These are phyloP conservation scores for Phytopythium chamaehyphon DNA, from an alignment of 352 stramenopile genomes.

Conservation along the genomic window DNA sequence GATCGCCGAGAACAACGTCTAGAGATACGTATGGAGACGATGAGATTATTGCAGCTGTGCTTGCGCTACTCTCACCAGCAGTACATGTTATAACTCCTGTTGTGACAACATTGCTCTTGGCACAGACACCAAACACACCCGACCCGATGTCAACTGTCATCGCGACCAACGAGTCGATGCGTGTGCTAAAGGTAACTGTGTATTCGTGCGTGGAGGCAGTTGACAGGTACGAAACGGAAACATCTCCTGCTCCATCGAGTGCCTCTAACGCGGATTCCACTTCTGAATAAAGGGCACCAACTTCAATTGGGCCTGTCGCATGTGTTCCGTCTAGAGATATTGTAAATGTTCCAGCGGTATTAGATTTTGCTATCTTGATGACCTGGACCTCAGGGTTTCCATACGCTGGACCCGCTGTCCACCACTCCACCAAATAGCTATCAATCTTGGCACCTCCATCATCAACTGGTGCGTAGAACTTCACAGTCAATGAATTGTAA, in stretches of 20 bases:
- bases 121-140: slow-evolving; percentile 44
- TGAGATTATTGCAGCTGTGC: slow-evolving; percentile 26
- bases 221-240: slow-evolving; percentile 50
- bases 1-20: slow-evolving; percentile 34
- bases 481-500: slow-evolving; percentile 64
- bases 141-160: slow-evolving; percentile 36
- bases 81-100: slow-evolving; percentile 43
- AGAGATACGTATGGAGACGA: slow-evolving; percentile 40
- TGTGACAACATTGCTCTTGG: slow-evolving; percentile 21
- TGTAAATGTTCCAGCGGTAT: slow-evolving; percentile 83
- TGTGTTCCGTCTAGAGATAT: slow-evolving; percentile 44
- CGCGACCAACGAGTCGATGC: slow-evolving; percentile 20
- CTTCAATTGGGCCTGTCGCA: slow-evolving; percentile 50
- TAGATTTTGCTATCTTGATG: slow-evolving; percentile 75
- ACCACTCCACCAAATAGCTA: slow-evolving; percentile 89
- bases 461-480: slow-evolving; percentile 78
- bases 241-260: slow-evolving; percentile 72
- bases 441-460: slow-evolving; percentile 85
- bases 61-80: slow-evolving; percentile 33
- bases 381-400: slow-evolving; percentile 64
- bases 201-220: slow-evolving; percentile 33
- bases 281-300: slow-evolving; percentile 56
- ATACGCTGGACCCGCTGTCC: slow-evolving; percentile 41
- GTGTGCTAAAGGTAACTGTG: slow-evolving; percentile 54
- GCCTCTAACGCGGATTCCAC: slow-evolving; percentile 79